These are phyloP conservation scores for Citrullus mucosospermus DNA, from an alignment of 306 rosid species.

Conservation along the genomic window DNA sequence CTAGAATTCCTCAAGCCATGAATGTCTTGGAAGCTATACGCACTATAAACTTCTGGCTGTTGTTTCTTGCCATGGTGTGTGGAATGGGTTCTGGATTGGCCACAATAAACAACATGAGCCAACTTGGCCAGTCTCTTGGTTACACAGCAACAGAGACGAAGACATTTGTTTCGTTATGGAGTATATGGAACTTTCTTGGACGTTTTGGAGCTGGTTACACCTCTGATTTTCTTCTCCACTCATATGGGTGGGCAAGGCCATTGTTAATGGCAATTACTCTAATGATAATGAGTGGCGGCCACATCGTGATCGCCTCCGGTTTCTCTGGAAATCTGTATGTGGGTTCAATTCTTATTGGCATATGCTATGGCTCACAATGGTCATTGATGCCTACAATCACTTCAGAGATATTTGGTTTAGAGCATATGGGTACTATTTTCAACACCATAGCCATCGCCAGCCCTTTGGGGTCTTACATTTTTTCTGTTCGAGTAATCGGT, in stretches of 20 bases:
- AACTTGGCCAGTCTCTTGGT: slow-evolving; percentile 69
- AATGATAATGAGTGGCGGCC: slow-evolving; percentile 47
- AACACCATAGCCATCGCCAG: slow-evolving; percentile 68
- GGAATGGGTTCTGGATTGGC: slow-evolving; percentile 84
- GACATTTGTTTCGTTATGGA: slow-evolving; percentile 71
- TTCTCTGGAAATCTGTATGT: slow-evolving; percentile 53
- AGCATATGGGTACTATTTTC: slow-evolving; percentile 83
- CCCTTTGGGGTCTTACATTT: slow-evolving; percentile 74
- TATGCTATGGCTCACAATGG: slow-evolving; percentile 85
- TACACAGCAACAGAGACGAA: slow-evolving; percentile 42
- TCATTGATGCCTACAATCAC: slow-evolving; percentile 86
- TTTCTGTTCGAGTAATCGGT: slow-evolving; percentile 73
- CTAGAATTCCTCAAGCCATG: slow-evolving; percentile 15
- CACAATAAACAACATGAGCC: slow-evolving; percentile 77
- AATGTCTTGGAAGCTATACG: slow-evolving; percentile 49
- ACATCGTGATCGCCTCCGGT: slow-evolving; percentile 52
- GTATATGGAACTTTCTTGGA: slow-evolving; percentile 90
- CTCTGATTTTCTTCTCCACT: slow-evolving; percentile 65
- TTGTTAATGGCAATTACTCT: slow-evolving; percentile 39
- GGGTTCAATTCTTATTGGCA: slow-evolving; percentile 73
- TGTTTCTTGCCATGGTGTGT: slow-evolving; percentile 54
- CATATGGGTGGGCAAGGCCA: slow-evolving; percentile 64
- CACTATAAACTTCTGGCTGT: slow-evolving; percentile 60
- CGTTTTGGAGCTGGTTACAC: slow-evolving; percentile 75
- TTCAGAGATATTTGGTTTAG: slow-evolving; percentile 68